Evolutionary conservation across 805 yeast genomes (phyloP), one percentile per base, ranked within the genome.

Genomic region (Candida taoyuanica): DNA sequence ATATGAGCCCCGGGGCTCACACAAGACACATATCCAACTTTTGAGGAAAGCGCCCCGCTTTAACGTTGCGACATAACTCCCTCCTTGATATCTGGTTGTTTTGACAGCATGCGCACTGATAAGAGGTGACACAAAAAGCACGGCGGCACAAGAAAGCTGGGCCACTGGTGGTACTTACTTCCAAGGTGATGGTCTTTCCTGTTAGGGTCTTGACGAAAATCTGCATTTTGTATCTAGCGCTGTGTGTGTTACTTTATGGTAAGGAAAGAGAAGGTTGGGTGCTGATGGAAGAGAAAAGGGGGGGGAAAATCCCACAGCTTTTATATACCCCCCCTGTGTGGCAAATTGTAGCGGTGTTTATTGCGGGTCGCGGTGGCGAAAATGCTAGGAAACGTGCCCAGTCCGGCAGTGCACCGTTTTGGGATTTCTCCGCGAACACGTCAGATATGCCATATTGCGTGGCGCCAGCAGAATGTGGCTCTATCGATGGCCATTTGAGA

Each of bases 191-290:
- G 50, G 95, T 85, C 78, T 85, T 85, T 63, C 95, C 95, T 26
- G 95, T 85, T 63, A 85, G 66, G 43, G 94, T 85, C 74, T 85
- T 85, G 60, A 85, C 95, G 64, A 85, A 85, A 63, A 85, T 85
- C 67, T 85, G 95, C 94, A 85, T 85, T 58, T 59, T 67, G 33
- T 31, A 16, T 57, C 35, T 40, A 37, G 33, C 32, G 28, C 32
- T 34, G 30, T 24, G 32, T 27, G 11, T 6, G 30, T 15, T 28
- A 12, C 6, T 7, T 6, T 14, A 12, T 5, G 18, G 14, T 15
- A 15, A 17, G 16, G 14, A 7, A 12, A 15, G 30, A 18, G 29
- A 32, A 30, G 34, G 21, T 27, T 19, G 29, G n/a, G n/a, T n/a
- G n/a, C n/a, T n/a, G n/a, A n/a, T n/a, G n/a, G n/a, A n/a, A n/a